Evolutionary conservation across 1,284 basidiomycete genomes (phyloP), one percentile per base, ranked within the genome.

Genomic region (Sphaerobolus stellatus): DNA sequence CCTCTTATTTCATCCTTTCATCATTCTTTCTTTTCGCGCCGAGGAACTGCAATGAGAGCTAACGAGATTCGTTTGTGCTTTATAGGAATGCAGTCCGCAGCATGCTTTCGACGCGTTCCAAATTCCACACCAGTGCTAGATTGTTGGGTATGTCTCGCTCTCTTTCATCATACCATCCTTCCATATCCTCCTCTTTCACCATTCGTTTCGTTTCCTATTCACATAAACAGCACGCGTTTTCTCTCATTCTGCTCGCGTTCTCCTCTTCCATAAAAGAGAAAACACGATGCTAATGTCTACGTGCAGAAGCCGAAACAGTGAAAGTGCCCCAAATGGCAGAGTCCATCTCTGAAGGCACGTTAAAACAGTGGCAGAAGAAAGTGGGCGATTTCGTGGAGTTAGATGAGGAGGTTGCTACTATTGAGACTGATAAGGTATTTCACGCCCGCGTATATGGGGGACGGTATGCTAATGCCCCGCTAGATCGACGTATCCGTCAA

Each of bases 321-420:
- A 95, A 98, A 78, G 96, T 99, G 47, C 96, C 96, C 25, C 90
- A 94, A 73, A 98, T 99, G 95, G 95, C 96, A 52, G 96, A 99
- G 73, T 98, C 94, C 62, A 97, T 99, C 75, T 93, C 93, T 16
- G 96, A 99, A 75, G 96, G 96, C 52, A 99, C 96, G 5, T 79
- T 99, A 59, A 98, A 95, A 76, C 82, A 92, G 58, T 99, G 94
- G 94, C 81, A 82, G 65, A 98, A 98, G 78, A 85, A 95, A 75
- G 86, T 92, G 49, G 96, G 96, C 41, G 96, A 99, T 68, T 83
- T 77, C 59, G 94, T 99, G 57, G 83, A 88, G 68, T 88, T 81
- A 40, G 94, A 98, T 70, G 96, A 99, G 75, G 96, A 99, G 76
- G 81, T 99, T 54, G 96, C 94, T 25, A 96, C 93, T 46, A 98